phyloP scores from a whole-genome alignment of 1,284 basidiomycete species.

The Ustilago lituana region DNA sequence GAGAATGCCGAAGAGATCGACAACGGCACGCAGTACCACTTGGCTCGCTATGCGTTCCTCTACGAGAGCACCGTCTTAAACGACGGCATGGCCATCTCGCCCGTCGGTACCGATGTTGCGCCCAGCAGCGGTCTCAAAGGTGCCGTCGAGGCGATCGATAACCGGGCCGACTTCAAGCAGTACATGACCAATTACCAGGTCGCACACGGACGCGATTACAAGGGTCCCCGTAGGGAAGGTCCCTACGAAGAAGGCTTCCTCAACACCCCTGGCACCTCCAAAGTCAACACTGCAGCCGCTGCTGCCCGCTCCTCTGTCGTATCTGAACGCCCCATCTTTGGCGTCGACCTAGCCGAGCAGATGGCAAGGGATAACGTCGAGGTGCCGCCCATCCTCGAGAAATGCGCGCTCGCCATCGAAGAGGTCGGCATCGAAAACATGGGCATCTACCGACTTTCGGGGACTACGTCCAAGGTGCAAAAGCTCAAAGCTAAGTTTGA shows the following conservation, averaged over 20 bases:
- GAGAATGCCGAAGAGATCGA: conserved; percentile 96
- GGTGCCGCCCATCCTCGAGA: conserved; percentile 85
- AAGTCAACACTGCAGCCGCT: background rate
- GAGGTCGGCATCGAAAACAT: conserved; percentile 76
- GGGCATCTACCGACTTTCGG: conserved; percentile 93
- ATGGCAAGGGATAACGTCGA: conserved; percentile 88
- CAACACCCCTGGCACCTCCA: conserved; percentile 13
- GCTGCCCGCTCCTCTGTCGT: conserved; percentile 56
- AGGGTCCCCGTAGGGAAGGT: conserved; percentile 66
- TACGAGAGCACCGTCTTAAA: conserved; percentile 89
- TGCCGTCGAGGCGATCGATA: conserved; percentile 90
- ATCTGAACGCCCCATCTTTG: conserved; percentile 73
- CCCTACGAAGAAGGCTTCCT: conserved; percentile 68
- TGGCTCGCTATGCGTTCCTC: conserved; percentile 91
- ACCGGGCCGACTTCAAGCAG: conserved; percentile 89
- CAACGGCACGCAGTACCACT: conserved; percentile 93
- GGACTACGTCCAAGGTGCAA: conserved; percentile 86
- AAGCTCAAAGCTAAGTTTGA: conserved; percentile 86
- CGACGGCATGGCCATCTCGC: conserved; percentile 85
- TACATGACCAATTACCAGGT: conserved; percentile 96
- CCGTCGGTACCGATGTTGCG: conserved; percentile 70
- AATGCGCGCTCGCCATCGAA: conserved; percentile 92
- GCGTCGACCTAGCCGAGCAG: conserved; percentile 89
- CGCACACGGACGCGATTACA: conserved; percentile 75
- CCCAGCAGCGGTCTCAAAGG: conserved; percentile 76